Evolutionary conservation across 2,329 filamentous ascomycete genomes (phyloP).

Genomic region (Lanzia echinophila): DNA sequence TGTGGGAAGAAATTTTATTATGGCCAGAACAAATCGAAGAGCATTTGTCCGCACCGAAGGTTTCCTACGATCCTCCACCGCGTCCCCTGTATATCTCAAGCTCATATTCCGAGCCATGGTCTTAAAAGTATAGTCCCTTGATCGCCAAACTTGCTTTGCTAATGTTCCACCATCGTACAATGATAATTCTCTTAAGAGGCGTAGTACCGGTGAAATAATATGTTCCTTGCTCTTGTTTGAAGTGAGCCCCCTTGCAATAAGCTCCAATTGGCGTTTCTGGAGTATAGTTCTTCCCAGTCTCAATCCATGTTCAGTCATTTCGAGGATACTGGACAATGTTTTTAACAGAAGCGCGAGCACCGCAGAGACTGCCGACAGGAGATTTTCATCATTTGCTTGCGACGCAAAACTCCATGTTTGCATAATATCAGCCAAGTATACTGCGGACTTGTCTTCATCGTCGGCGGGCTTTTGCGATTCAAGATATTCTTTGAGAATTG

Average conservation of each 20-base stretch:
- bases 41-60: constrained; percentile 80
- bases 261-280: constrained; percentile 71
- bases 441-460: constrained; percentile 47
- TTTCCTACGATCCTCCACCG: constrained; percentile 57
- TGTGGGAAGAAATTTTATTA: constrained; percentile 70
- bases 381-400: constrained; percentile 69
- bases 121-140: constrained; percentile 72
- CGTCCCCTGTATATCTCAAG: constrained; percentile 53
- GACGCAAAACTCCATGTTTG: constrained; percentile 83
- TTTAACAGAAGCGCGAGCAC: constrained; percentile 77
- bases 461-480: constrained; percentile 45
- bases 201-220: constrained; percentile 80
- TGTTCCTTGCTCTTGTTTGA: constrained; percentile 78
- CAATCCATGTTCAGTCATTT: constrained; percentile 68
- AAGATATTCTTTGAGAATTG: constrained; percentile 65
- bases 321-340: constrained; percentile 65
- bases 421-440: constrained; percentile 72
- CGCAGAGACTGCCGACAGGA: constrained; percentile 75
- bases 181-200: constrained; percentile 79
- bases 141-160: constrained; percentile 70
- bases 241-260: constrained; percentile 72
- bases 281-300: constrained; percentile 76
- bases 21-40: constrained; percentile 70
- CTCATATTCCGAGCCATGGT: constrained; percentile 75
- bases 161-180: constrained; percentile 78